phyloP scores from a whole-genome alignment of 2,329 filamentous ascomycete species.

The Pseudogymnoascus sp. region DNA sequence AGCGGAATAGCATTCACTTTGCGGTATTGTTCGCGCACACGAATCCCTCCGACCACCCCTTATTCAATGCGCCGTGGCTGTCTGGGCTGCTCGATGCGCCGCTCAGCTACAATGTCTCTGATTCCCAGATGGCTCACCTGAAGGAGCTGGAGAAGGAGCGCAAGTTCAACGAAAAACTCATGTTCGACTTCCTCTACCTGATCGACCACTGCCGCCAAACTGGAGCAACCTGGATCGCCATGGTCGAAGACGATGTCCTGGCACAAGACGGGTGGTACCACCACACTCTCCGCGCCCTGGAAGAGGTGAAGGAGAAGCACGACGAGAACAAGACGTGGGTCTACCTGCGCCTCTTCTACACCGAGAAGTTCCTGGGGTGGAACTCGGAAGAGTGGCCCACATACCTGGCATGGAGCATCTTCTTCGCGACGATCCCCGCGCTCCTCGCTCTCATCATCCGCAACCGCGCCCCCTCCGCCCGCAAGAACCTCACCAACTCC shows the following conservation, averaged over 20 bases:
- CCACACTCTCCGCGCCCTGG: constrained; percentile 25
- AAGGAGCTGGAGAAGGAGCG: constrained; percentile 14
- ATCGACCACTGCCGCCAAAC: constrained; percentile 26
- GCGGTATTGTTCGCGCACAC: constrained; percentile 32
- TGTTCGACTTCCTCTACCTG: constrained; percentile 30
- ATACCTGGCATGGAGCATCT: constrained; percentile 20
- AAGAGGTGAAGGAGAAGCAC: constrained; percentile 24
- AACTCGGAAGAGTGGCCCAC: constrained; percentile 31
- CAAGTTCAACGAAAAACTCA: constrained; percentile 26
- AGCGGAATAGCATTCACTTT: constrained; percentile 29
- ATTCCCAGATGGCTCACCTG: not conserved
- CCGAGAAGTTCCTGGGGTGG: constrained; percentile 34
- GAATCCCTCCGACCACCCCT: constrained; percentile 27
- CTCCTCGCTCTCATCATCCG: not conserved
- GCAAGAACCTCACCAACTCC: constrained; percentile 8
- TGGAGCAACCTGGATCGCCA: constrained; percentile 30
- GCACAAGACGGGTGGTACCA: constrained; percentile 31
- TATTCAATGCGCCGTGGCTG: constrained; percentile 30
- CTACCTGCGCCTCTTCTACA: constrained; percentile 35
- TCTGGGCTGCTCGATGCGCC: constrained; percentile 30
- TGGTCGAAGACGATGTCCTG: constrained; percentile 34
- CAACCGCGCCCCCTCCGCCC: not conserved
- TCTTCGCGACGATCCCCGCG: not conserved
- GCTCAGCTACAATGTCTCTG: constrained; percentile 25
- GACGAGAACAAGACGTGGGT: constrained; percentile 18